Evolutionary conservation across 345 rosid genomes (phyloP), one percentile per base, ranked within the genome.

Genomic region (Linum tenue): DNA sequence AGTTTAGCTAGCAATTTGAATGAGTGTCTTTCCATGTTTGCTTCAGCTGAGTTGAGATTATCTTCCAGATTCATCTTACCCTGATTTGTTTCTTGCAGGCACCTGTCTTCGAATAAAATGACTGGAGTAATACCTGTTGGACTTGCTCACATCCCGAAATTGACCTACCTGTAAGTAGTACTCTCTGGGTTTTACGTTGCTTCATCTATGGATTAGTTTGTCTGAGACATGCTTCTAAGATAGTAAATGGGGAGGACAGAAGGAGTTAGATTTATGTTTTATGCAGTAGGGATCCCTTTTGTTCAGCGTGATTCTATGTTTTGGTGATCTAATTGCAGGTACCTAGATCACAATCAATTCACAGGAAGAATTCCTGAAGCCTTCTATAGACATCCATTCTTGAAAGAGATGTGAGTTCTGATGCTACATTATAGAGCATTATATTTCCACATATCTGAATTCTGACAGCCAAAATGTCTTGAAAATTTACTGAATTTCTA

Each of bases 61-160:
- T 43, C 50, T 43, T 43, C 50, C 53, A 0, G 53, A 1, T 48
- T 48, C 15, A 7, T 48, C 53, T 48, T 48, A 48, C 53, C 53
- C 1, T 63, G 41, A 57, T 72, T 36, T 42, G 64, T 63, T 62
- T 66, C 66, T 63, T 53, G 43, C 78, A 92, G 98, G 82, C 86
- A 90, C 67, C 84, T 92, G 55, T 92, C 98, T 7, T 73, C 82
- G 74, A 92, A 92, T 76, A 92, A 84, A 78, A 85, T 92, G 78
- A 75, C 91, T 7, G 97, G 97, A 68, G 70, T 71, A 41, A 85
- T 90, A 69, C 98, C 98, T 12, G 65, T 74, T 55, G 96, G 81
- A 63, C 78, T 90, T 69, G 90, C 89, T 72, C 79, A 72, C 77
- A 84, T 90, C 76, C 92, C 96, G 36, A 85, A 70, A 75, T 62